Percentiles rank a stretch among this genome's conserved stretches.
phyloP scores from a whole-genome alignment of 306 rosid species.

The Medicago arabica region DNA sequence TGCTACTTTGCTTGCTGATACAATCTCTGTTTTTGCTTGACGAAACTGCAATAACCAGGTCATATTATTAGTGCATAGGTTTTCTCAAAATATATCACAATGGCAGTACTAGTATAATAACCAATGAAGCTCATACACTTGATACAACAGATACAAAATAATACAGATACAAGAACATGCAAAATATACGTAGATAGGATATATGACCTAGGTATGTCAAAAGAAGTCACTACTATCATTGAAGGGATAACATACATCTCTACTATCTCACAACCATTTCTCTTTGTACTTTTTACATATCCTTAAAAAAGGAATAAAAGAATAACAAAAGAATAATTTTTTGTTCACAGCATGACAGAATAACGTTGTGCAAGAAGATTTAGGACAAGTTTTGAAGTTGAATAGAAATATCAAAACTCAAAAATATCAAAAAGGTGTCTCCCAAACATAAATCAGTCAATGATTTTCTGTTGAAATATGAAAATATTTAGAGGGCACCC shows the following conservation, averaged over 20 bases:
- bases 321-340: too few relatives aligned
- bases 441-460: neutral
- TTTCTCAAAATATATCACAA: slow-evolving; percentile 2
- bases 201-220: neutral
- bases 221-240: too few relatives aligned
- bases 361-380: neutral
- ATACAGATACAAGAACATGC: neutral
- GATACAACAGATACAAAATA: neutral
- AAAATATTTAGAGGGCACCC: neutral
- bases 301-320: neutral
- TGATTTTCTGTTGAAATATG: neutral
- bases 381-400: neutral
- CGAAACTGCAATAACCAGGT: slow-evolving; percentile 70
- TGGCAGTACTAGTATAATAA: neutral
- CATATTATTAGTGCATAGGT: slow-evolving; percentile 18
- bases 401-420: neutral
- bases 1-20: slow-evolving; percentile 95
- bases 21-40: slow-evolving; percentile 94
- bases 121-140: neutral
- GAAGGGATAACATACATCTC: too few relatives aligned
- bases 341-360: neutral
- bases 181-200: neutral
- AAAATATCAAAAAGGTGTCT: neutral
- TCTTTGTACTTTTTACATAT: neutral
- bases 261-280: neutral